Base-by-base conservation (phyloP, 2,329 filamentous ascomycete genomes). In the Fusarium sp. region DNA sequence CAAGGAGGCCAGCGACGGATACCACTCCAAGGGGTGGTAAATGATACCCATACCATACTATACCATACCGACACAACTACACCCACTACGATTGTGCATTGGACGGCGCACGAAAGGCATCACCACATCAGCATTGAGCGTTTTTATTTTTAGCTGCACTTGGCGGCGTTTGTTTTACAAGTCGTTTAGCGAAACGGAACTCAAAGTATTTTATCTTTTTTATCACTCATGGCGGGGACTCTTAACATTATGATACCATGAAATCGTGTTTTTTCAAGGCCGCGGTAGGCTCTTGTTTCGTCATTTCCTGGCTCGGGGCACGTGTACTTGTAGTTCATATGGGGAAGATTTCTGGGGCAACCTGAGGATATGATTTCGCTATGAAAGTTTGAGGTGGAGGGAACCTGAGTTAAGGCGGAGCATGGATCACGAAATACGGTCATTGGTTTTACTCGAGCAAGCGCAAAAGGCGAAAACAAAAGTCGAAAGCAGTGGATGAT, bases 1-100 rank as follows among this genome's bases (percentile, higher is more conserved):
- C 79, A 91, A 92, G 80, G 94, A 94, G 49, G 90, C 93, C n/a
- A 85, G 87, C 66, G 82, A 84, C 63, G 82, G 82, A 67, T 85
- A 85, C 73, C 83, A 84, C 77, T 83, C 83, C 67, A 84, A 84
- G 78, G 83, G 83, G 43, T 84, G 83, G 83, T 84, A 76, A 79
- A 74, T 54, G 72, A 71, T 54, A 67, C 67, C 58, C 69, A 76
- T 58, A 74, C 62, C 60, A 67, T 53, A 61, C 50, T 44, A 49
- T 43, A 68, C n/a, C 49, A 56, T 59, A 69, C 33, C 15, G 38
- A 71, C 59, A 76, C 64, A 70, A 67, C 67, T 73, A 77, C 75
- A 74, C 71, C 64, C 67, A 69, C 56, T 61, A 70, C 71, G 56
- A 73, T 52, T 80, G 78, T 79, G 79, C 71, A 79, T 78, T 71